These are phyloP conservation scores for Amaranthus hypochondriacus DNA, from an alignment of 148 eudicot genomes.

Conservation along the genomic window DNA sequence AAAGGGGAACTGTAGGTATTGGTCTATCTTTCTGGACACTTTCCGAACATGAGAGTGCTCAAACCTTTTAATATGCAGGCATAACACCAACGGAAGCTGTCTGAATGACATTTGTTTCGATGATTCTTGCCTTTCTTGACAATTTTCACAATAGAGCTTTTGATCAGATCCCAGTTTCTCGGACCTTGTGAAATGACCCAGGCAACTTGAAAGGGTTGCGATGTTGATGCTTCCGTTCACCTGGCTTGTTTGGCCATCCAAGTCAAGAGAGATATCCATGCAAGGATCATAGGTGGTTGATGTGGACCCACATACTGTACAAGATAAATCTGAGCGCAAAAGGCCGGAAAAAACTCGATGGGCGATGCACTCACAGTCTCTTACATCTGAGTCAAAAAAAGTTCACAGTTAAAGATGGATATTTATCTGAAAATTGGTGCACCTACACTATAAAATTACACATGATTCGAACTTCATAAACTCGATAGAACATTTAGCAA, in stretches of 20 bases:
- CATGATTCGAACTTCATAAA: not conserved
- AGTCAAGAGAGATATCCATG: conserved; percentile 61
- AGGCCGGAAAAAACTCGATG: conserved; percentile 63
- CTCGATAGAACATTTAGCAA: no score
- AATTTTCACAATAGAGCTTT: conserved; percentile 55
- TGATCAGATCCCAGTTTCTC: conserved; percentile 64
- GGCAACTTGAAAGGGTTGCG: conserved; percentile 47
- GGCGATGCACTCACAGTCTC: conserved; percentile 66
- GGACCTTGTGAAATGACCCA: conserved; percentile 57
- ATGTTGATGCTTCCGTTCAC: conserved; percentile 20
- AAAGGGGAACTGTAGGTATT: conserved; percentile 62
- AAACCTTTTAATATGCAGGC: conserved; percentile 61
- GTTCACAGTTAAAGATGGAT: conserved; percentile 14
- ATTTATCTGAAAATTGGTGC: not conserved
- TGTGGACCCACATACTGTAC: conserved; percentile 56
- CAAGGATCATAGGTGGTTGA: conserved; percentile 69
- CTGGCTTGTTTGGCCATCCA: conserved; percentile 33
- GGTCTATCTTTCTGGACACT: conserved; percentile 54
- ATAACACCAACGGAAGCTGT: conserved; percentile 54
- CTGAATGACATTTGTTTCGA: conserved; percentile 65
- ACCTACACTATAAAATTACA: not conserved
- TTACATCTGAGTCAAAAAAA: conserved; percentile 39
- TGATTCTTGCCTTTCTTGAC: conserved; percentile 51
- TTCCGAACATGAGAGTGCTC: conserved; percentile 52
- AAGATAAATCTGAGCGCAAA: conserved; percentile 61